Evolutionary conservation across 352 stramenopile genomes (phyloP).

Genomic region (Sclerospora graminicola): DNA sequence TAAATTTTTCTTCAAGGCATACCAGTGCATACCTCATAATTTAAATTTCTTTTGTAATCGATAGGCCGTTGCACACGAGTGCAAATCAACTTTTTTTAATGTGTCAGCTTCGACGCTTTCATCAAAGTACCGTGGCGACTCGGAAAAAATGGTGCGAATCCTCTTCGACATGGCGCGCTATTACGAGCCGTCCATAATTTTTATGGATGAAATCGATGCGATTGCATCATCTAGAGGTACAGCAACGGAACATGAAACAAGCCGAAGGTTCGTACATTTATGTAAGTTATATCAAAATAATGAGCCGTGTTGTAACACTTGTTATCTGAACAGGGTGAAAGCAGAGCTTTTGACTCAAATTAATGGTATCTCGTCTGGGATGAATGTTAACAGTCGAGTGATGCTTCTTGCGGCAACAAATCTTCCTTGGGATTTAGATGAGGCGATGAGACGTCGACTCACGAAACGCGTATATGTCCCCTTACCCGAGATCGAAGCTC

Average conservation of each 20-base stretch:
- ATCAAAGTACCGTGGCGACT: conserved; percentile 92
- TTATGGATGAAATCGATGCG: conserved; percentile 98
- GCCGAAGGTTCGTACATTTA: conserved; percentile 36
- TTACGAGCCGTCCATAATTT: conserved; percentile 95
- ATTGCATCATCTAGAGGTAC: conserved; percentile 69
- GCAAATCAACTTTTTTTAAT: conserved; percentile 97
- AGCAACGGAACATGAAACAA: conserved; percentile 79
- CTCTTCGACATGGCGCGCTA: conserved; percentile 98
- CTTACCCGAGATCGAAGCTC: conserved; percentile 38
- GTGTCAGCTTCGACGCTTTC: conserved; percentile 87
- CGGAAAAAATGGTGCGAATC: conserved; percentile 94
- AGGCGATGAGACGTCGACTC: conserved; percentile 90
- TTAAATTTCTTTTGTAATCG: not conserved
- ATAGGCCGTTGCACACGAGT: conserved; percentile 88
- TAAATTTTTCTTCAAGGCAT: not conserved
- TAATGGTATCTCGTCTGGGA: conserved; percentile 84
- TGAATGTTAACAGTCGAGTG: conserved; percentile 42
- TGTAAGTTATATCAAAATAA: not conserved
- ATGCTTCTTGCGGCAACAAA: conserved; percentile 95
- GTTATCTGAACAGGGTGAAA: conserved; percentile 84
- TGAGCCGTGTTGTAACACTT: not conserved
- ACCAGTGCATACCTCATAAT: not conserved
- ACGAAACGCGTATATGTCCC: conserved; percentile 93
- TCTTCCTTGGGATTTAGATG: conserved; percentile 94
- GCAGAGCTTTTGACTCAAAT: conserved; percentile 97